Base-by-base conservation (phyloP, 2,329 filamentous ascomycete species). In the Aspergillus nomiae region DNA sequence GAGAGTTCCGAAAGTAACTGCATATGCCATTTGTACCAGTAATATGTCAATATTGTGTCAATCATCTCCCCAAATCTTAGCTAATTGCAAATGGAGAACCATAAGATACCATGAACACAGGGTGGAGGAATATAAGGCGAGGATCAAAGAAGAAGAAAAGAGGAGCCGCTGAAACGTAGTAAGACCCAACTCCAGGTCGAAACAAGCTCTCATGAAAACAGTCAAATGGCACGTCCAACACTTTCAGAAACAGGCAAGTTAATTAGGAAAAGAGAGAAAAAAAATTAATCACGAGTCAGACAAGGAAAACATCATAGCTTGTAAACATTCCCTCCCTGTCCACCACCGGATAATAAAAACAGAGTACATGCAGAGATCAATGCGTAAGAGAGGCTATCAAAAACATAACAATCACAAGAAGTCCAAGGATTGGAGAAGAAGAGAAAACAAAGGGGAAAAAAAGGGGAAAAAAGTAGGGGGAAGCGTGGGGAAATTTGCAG, bases 381-480 rank as follows among this genome's bases (percentile, higher is more conserved):
- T 70, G 67, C 70, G 63, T 64, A 63, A 65, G 67, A 68, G 59
- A 59, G 61, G 63, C 51, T 59, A 61, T 63, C 56, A 58, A 66
- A 65, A 67, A 62, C 61, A 68, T 63, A 68, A 68, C 65, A 70
- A 62, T 58, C 55, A 59, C 55, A 58, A 64, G 56, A 67, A n/a
- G 28, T 34, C 28, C 48, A 68, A 65, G 65, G 64, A 65, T 70
- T 69, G 61, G 67, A 48, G 63, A 61, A 63, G 61, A 67, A 56
- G 54, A 56, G 43, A 43, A 59, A 28, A 51, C 11, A 45, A 62
- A 65, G 60, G 67, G 67, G 62, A 64, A 64, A 62, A 63, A 59
- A 67, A 59, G 53, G 55, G 53, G 51, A 46, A 59, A 59, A 74
- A 74, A 74, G 67, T 63, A 70, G 73, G 70, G 74, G 69, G 68